Percentiles rank a stretch among this genome's conserved stretches.
Conservation (phyloP, 768 basidiomycete genomes). For the Boletus huronensis region DNA sequence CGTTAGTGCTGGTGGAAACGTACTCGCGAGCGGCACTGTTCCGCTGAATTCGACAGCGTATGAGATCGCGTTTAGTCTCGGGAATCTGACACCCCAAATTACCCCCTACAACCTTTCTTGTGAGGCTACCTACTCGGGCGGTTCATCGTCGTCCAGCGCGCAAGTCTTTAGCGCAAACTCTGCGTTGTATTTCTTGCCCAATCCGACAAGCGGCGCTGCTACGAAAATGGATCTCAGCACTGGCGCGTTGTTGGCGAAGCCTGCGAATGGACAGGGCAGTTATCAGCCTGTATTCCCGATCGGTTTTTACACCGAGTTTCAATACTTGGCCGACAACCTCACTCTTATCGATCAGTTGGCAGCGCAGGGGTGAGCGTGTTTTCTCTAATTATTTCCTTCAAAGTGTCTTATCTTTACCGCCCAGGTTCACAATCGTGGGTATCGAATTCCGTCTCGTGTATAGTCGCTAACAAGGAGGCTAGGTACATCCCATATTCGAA, state of each 20-base stretch:
- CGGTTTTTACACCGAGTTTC: conserved; percentile 46
- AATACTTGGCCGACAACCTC: conserved; percentile 18
- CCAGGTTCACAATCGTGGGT: conserved; percentile 31
- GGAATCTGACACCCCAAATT: conserved; percentile 39
- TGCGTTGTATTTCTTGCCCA: conserved; percentile 46
- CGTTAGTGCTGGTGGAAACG: conserved; percentile 43
- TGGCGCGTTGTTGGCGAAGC: conserved; percentile 49
- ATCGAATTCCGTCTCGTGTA: neutral
- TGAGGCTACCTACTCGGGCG: conserved; percentile 19
- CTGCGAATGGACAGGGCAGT: conserved; percentile 43
- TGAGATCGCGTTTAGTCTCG: conserved; percentile 46
- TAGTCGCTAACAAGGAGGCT: conserved; percentile 5
- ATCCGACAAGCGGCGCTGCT: conserved; percentile 44
- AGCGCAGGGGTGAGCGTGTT: conserved; percentile 23
- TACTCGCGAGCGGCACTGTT: conserved; percentile 43
- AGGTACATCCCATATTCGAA: conserved; percentile 70
- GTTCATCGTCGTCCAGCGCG: conserved; percentile 30
- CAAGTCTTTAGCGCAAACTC: conserved; percentile 44
- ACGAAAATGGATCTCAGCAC: conserved; percentile 61
- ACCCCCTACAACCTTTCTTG: conserved; percentile 31
- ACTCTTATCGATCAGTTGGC: conserved; percentile 32
- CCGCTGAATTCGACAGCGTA: conserved; percentile 50
- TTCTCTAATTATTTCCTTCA: neutral
- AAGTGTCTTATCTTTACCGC: neutral
- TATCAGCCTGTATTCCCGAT: conserved; percentile 49